Percentiles rank a stretch among this genome's conserved stretches.
Conservation (phyloP, 495 filamentous ascomycete genomes). For the Aspergillus taichungensis region DNA sequence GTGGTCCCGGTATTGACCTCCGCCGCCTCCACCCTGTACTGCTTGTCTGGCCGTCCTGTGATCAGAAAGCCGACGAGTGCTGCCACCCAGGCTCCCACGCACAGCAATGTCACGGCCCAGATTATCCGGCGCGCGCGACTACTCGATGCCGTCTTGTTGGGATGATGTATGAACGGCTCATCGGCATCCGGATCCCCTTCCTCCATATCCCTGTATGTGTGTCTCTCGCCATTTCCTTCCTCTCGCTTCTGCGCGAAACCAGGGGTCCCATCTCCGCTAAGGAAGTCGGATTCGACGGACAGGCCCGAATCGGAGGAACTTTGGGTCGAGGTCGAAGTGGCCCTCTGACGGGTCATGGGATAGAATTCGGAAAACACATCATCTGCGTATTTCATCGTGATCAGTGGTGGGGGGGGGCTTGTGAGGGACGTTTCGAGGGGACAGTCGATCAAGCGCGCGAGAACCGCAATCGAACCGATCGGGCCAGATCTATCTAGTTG, state of each 20-base stretch:
- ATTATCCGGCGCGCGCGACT: slow-evolving; percentile 50
- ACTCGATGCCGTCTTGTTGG: slow-evolving; percentile 17
- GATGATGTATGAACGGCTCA: slow-evolving; percentile 20
- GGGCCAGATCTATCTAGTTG: too few species aligned
- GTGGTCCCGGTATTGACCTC: slow-evolving; percentile 41
- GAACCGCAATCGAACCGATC: too few species aligned
- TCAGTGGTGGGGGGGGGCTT: background rate
- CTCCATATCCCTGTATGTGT: slow-evolving; percentile 33
- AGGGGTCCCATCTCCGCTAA: slow-evolving; percentile 20
- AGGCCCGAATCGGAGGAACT: slow-evolving; percentile 31
- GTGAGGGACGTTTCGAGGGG: background rate
- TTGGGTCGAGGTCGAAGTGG: slow-evolving; percentile 21
- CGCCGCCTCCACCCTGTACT: slow-evolving; percentile 14
- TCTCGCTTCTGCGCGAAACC: slow-evolving; percentile 5
- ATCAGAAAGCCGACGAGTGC: slow-evolving; percentile 68
- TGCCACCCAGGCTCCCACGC: slow-evolving; percentile 70
- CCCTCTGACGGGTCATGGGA: slow-evolving; percentile 18
- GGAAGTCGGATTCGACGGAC: slow-evolving; percentile 29
- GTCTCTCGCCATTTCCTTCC: background rate
- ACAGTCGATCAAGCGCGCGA: background rate
- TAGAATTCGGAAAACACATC: slow-evolving; percentile 20
- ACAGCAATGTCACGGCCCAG: slow-evolving; percentile 56
- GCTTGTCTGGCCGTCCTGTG: slow-evolving; percentile 26
- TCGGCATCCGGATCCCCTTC: slow-evolving; percentile 21
- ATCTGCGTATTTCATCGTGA: slow-evolving; percentile 25